Percentiles rank a stretch among this genome's conserved stretches.
Conservation (phyloP, 2,329 filamentous ascomycete species). For the Paraconiothyrium sp. region DNA sequence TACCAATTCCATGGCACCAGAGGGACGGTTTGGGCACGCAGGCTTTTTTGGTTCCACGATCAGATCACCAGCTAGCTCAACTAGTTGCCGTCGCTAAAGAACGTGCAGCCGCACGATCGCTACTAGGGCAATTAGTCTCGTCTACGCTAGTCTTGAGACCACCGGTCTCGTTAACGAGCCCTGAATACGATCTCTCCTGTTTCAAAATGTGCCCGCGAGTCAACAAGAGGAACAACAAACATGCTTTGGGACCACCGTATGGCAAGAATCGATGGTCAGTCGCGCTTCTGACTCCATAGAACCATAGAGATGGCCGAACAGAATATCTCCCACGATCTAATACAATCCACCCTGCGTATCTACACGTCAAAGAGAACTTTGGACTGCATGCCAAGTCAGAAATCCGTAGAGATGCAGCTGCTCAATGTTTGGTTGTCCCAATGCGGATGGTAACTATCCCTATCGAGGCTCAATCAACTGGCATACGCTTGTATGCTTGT, state of each 20-base stretch:
- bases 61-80: not conserved
- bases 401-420: too few species aligned
- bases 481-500: conserved; percentile 23
- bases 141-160: conserved; percentile 14
- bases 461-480: conserved; percentile 26
- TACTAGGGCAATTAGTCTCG: conserved; percentile 10
- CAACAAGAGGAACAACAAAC: not conserved
- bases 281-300: not conserved
- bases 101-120: conserved; percentile 20
- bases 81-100: conserved; percentile 8
- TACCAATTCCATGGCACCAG: not conserved
- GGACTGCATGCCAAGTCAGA: conserved; percentile 6
- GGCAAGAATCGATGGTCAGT: not conserved
- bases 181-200: conserved; percentile 1
- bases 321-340: not conserved
- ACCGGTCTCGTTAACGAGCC: not conserved
- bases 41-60: not conserved
- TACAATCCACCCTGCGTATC: not conserved
- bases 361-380: conserved; percentile 14
- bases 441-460: conserved; percentile 21
- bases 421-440: not conserved
- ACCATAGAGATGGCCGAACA: not conserved
- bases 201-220: conserved; percentile 6
- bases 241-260: not conserved
- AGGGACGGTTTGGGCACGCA: not conserved